phyloP scores from a whole-genome alignment of 257 asterid species.

The Pogostemon cablin region DNA sequence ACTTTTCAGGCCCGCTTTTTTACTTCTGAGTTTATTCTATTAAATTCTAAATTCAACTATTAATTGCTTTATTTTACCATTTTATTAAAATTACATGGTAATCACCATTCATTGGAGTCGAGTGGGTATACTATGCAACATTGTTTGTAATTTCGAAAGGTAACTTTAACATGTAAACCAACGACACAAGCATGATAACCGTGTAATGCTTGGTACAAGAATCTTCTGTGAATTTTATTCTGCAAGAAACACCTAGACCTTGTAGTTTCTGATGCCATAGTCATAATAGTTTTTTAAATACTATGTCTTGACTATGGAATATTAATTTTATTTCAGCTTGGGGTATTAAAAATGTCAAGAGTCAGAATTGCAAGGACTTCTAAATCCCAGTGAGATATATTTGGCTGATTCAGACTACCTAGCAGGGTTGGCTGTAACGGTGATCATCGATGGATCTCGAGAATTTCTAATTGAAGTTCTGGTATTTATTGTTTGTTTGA shows the following conservation, averaged over 20 bases:
- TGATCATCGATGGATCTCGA: conserved; percentile 87
- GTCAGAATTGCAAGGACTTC: conserved; percentile 71
- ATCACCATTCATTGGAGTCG: background rate
- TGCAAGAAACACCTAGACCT: conserved; percentile 22
- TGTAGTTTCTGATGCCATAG: conserved; percentile 11
- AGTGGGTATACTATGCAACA: conserved; percentile 7
- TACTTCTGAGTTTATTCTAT: background rate
- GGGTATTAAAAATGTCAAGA: conserved; percentile 84
- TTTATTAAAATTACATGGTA: too few relatives aligned
- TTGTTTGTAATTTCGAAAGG: background rate
- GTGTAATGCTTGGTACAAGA: background rate
- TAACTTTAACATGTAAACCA: conserved; percentile 15
- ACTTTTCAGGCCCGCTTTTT: conserved; percentile 1
- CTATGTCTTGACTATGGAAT: conserved; percentile 28
- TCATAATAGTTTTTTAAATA: conserved; percentile 11
- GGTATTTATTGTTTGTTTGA: conserved; percentile 43
- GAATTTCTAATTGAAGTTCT: conserved; percentile 87
- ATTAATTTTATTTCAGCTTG: conserved; percentile 65
- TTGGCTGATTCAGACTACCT: conserved; percentile 74
- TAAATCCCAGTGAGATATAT: conserved; percentile 89
- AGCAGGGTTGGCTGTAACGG: conserved; percentile 92
- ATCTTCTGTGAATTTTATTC: conserved; percentile 18
- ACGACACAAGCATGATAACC: conserved; percentile 21
- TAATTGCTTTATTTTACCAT: too few relatives aligned
- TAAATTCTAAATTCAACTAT: conserved; percentile 9